Evolutionary conservation across 768 basidiomycete species (phyloP).

Genomic region (Mycena venus): DNA sequence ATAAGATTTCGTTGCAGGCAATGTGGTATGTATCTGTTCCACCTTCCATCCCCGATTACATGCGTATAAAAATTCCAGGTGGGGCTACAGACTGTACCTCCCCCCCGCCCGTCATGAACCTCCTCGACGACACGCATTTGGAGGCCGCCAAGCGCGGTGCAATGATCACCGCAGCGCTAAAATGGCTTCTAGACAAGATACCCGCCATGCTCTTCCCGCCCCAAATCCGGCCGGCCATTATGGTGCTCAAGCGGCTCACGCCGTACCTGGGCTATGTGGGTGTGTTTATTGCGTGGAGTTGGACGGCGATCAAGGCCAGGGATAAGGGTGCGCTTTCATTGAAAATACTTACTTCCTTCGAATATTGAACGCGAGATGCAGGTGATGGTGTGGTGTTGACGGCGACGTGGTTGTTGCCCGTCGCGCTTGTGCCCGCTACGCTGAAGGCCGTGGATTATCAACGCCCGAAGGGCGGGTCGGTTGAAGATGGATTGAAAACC

Average conservation of each 20-base stretch:
- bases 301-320: slow-evolving; percentile 74
- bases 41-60: not conserved
- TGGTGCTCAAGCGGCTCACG: slow-evolving; percentile 70
- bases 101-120: slow-evolving; percentile 81
- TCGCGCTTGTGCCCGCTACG: slow-evolving; percentile 80
- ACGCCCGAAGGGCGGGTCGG: slow-evolving; percentile 37
- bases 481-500: not conserved
- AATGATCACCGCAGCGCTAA: slow-evolving; percentile 79
- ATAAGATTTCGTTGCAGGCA: slow-evolving; percentile 79
- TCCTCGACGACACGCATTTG: slow-evolving; percentile 72
- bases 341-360: too few relatives aligned
- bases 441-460: slow-evolving; percentile 61
- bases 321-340: slow-evolving; percentile 69
- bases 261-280: slow-evolving; percentile 82
- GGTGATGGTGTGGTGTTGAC: slow-evolving; percentile 86
- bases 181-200: slow-evolving; percentile 77
- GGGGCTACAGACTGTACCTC: slow-evolving; percentile 77
- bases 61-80: slow-evolving; percentile 19
- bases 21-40: slow-evolving; percentile 72
- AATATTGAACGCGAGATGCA: slow-evolving; percentile 39
- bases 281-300: slow-evolving; percentile 84
- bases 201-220: slow-evolving; percentile 72
- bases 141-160: slow-evolving; percentile 82
- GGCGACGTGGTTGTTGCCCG: slow-evolving; percentile 86
- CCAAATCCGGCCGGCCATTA: slow-evolving; percentile 68